These are phyloP conservation scores for Cordia subcordata DNA, from an alignment of 257 asterid species.

Conservation along the genomic window DNA sequence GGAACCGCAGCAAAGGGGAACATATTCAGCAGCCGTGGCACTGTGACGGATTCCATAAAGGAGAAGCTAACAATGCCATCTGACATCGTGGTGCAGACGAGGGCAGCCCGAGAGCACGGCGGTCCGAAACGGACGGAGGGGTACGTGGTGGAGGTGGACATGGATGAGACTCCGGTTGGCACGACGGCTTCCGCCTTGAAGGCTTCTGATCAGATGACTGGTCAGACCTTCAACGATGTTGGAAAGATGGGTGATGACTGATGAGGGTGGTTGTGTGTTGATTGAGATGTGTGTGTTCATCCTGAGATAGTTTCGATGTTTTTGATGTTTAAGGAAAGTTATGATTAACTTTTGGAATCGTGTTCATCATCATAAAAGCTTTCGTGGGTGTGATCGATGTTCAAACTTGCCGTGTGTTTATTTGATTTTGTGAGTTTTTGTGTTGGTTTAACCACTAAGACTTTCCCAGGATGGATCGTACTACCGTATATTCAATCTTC, in stretches of 20 bases:
- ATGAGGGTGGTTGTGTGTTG: conserved; percentile 14
- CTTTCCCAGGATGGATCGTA: too few relatives aligned
- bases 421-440: too few relatives aligned
- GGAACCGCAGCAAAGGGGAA: conserved; percentile 13
- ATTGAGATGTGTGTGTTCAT: neutral
- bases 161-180: conserved; percentile 28
- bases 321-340: neutral
- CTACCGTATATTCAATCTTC: too few relatives aligned
- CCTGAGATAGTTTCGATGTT: neutral
- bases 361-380: too few relatives aligned
- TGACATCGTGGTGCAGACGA: conserved; percentile 15
- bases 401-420: too few relatives aligned
- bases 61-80: conserved; percentile 41
- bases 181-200: conserved; percentile 28
- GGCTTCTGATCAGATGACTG: conserved; percentile 40
- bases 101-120: conserved; percentile 2
- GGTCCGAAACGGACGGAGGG: conserved; percentile 15
- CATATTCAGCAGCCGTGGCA: conserved; percentile 43
- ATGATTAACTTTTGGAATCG: too few relatives aligned
- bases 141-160: conserved; percentile 26
- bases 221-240: conserved; percentile 54
- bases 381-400: too few relatives aligned
- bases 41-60: conserved; percentile 33
- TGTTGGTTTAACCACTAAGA: too few relatives aligned
- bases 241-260: conserved; percentile 40